Percentiles rank a stretch among this genome's conserved stretches.
These are phyloP conservation scores for Sporisorium exsertum DNA, from an alignment of 1,284 basidiomycete genomes.

Conservation along the genomic window DNA sequence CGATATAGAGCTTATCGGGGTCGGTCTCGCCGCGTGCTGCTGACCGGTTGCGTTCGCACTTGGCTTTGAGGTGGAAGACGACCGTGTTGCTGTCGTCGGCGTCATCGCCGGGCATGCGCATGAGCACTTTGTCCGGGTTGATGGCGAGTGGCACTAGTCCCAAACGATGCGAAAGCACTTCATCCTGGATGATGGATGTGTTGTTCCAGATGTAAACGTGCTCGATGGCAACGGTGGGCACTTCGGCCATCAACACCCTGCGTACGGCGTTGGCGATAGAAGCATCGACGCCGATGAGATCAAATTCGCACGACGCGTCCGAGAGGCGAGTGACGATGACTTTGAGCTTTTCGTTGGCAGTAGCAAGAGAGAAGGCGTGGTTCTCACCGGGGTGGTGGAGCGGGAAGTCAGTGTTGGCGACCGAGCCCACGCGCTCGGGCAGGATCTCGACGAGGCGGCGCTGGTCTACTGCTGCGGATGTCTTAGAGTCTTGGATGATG, in stretches of 20 bases:
- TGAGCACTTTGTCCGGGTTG: conserved; percentile 77
- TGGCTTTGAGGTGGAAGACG: conserved; percentile 83
- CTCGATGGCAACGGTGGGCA: conserved; percentile 85
- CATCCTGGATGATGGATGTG: conserved; percentile 92
- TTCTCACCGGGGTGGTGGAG: conserved; percentile 53
- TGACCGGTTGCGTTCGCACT: conserved; percentile 77
- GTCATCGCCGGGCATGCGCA: conserved; percentile 71
- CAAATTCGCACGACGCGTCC: conserved; percentile 80
- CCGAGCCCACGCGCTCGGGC: conserved; percentile 63
- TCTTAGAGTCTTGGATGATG: conserved; percentile 41
- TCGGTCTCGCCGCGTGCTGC: conserved; percentile 73
- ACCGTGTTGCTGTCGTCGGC: conserved; percentile 88
- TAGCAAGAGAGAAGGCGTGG: conserved; percentile 49
- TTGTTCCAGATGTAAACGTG: conserved; percentile 95
- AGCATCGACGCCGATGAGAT: conserved; percentile 94
- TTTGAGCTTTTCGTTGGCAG: conserved; percentile 46
- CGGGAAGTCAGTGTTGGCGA: conserved; percentile 63
- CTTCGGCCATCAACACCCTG: conserved; percentile 92
- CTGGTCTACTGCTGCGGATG: conserved; percentile 46
- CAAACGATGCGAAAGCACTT: conserved; percentile 89
- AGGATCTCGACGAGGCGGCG: conserved; percentile 62
- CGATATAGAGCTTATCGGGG: conserved; percentile 58
- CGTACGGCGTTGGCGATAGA: conserved; percentile 95
- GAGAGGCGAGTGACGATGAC: conserved; percentile 62
- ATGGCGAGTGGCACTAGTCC: conserved; percentile 90